phyloP scores from a whole-genome alignment of 768 basidiomycete species.

The Hygrophorus pudorinus region DNA sequence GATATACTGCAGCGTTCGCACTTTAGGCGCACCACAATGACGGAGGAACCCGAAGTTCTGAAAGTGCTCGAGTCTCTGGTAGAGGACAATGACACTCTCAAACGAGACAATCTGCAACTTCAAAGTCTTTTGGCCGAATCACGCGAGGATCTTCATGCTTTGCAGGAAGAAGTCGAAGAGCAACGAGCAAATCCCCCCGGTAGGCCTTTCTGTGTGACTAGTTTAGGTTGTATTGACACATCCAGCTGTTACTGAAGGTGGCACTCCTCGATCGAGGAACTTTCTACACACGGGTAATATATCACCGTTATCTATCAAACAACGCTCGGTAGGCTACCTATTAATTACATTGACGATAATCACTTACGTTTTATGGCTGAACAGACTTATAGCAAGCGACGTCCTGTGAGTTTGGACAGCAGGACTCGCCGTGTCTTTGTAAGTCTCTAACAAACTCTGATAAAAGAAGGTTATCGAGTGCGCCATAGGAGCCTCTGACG shows the following conservation, averaged over 20 bases:
- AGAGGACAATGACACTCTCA: slow-evolving; percentile 73
- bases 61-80: slow-evolving; percentile 77
- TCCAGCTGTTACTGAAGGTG: slow-evolving; percentile 16
- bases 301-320: background rate
- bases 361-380: background rate
- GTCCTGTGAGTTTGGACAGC: slow-evolving; percentile 21
- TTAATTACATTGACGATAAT: background rate
- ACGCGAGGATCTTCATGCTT: slow-evolving; percentile 59
- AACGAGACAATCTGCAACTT: slow-evolving; percentile 74
- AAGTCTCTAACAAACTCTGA: slow-evolving; percentile 5
- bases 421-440: slow-evolving; percentile 15
- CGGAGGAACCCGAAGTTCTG: slow-evolving; percentile 51
- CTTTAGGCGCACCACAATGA: slow-evolving; percentile 28
- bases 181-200: slow-evolving; percentile 43
- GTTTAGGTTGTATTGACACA: background rate
- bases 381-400: slow-evolving; percentile 5
- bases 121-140: slow-evolving; percentile 64
- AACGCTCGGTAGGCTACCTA: background rate
- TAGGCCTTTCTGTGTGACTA: slow-evolving; percentile 13
- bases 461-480: background rate
- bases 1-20: slow-evolving; percentile 50
- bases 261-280: slow-evolving; percentile 16
- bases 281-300: background rate
- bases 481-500: slow-evolving; percentile 29
- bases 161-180: slow-evolving; percentile 74